Evolutionary conservation across 768 basidiomycete species (phyloP).

Genomic region (Xanthoconium stramineum): DNA sequence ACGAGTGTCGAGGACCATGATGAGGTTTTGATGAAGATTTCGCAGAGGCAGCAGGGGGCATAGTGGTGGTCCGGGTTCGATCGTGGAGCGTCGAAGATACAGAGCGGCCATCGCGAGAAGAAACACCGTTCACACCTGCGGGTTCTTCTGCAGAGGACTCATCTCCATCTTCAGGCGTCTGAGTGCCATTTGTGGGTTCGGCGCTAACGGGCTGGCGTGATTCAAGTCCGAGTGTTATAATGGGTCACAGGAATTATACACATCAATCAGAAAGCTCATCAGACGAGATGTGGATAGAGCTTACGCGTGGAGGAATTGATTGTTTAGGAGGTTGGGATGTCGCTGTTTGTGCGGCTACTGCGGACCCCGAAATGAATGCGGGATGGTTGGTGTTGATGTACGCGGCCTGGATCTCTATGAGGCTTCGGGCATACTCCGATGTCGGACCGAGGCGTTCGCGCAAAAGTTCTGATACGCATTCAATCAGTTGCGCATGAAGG

Average conservation of each 20-base stretch:
- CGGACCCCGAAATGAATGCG: slow-evolving; percentile 81
- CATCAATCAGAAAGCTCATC: slow-evolving; percentile 8
- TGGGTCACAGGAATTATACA: slow-evolving; percentile 15
- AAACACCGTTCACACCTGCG: slow-evolving; percentile 50
- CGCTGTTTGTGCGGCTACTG: slow-evolving; percentile 53
- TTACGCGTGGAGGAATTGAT: slow-evolving; percentile 50
- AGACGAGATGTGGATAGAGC: slow-evolving; percentile 22
- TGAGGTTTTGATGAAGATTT: slow-evolving; percentile 28
- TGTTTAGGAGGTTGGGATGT: slow-evolving; percentile 41
- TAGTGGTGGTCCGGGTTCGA: slow-evolving; percentile 52
- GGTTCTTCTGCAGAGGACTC: slow-evolving; percentile 59
- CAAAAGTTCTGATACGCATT: slow-evolving; percentile 94
- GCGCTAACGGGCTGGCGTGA: slow-evolving; percentile 54
- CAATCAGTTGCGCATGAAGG: slow-evolving; percentile 89
- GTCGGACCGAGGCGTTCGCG: slow-evolving; percentile 95
- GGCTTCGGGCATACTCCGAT: slow-evolving; percentile 91
- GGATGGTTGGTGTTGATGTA: slow-evolving; percentile 99
- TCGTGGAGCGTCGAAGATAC: slow-evolving; percentile 78
- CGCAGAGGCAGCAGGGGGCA: slow-evolving; percentile 28
- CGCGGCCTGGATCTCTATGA: slow-evolving; percentile 96
- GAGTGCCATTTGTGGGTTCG: slow-evolving; percentile 58
- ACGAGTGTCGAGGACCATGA: slow-evolving; percentile 35
- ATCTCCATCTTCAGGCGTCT: slow-evolving; percentile 58
- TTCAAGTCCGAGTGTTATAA: background rate
- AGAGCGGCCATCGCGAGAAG: slow-evolving; percentile 59